Base-by-base conservation (phyloP, 2,329 filamentous ascomycete species). In the Immersiporthe knoxdaviesiana region DNA sequence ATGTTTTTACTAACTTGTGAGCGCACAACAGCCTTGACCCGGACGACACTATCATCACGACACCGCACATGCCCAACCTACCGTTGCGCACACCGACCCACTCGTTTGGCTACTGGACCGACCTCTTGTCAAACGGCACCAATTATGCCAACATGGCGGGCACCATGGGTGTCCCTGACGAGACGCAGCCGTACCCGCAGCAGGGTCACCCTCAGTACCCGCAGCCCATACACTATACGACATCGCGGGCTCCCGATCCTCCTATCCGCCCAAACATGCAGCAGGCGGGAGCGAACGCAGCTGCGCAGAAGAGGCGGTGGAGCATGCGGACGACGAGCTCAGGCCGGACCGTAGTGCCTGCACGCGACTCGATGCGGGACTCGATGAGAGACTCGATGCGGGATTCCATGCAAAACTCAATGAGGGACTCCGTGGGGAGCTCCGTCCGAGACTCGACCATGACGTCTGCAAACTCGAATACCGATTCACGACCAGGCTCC, bases 261-360 rank as follows among this genome's bases (percentile, higher is more conserved):
- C 69, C 69, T 24, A 71, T 71, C 27, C 67, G 69, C 10, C 60
- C 68, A 10, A 60, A 71, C 47, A 71, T 69, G 69, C 69, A 70
- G 10, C 69, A 68, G 58, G 37, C 41, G 10, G 44, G 41, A 3
- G 66, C 66, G 50, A 67, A 68, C 27, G 61, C 66, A 61, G 69
- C 69, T 7, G 68, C 69, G 30, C 64, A 67, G 44, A 71, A 71
- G 65, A 47, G 69, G 35, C 67, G 69, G 54, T 71, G 69, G 69
- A 71, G 69, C 54, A 71, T 71, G 69, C 69, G 69, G 37, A 71
- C 69, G 35, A 69, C 69, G 11, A 71, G 69, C 47, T 71, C 69
- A 44, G 69, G 69, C 18, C 67, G 68, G 32, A 71, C 69, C 14
- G 67, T 71, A 16, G 65, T 68, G 30, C 69, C 69, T 56, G 61